Evolutionary conservation across 768 basidiomycete species (phyloP).

Genomic region (Amanita thiersii): DNA sequence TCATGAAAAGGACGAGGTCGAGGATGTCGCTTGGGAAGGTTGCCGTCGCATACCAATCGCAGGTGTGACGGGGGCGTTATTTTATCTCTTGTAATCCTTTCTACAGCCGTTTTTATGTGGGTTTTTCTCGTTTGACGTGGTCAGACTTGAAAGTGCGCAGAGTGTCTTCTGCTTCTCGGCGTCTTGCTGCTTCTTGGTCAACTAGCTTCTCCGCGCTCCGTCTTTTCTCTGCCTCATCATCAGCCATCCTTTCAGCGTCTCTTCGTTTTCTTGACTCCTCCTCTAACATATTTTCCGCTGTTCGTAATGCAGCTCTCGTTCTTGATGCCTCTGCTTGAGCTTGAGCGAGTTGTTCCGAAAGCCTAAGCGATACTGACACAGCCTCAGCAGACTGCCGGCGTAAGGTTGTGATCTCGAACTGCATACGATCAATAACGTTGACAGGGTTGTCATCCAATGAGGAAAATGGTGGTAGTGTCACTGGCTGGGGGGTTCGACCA

Average conservation of each 20-base stretch:
- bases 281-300: constrained; percentile 50
- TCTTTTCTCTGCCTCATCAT: constrained; percentile 40
- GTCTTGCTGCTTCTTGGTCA: constrained; percentile 13
- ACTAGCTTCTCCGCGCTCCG: constrained; percentile 41
- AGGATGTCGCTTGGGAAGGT: background rate
- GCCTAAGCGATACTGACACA: constrained; percentile 50
- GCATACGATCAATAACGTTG: constrained; percentile 50
- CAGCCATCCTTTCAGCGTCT: constrained; percentile 46
- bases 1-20: background rate
- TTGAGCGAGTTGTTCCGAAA: constrained; percentile 65
- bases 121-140: background rate
- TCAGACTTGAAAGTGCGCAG: constrained; percentile 12
- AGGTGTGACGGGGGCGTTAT: too few relatives aligned
- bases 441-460: constrained; percentile 28
- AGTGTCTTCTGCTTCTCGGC: constrained; percentile 20
- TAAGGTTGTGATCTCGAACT: constrained; percentile 55
- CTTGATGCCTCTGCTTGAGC: constrained; percentile 54
- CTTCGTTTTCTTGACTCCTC: constrained; percentile 50
- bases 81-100: too few relatives aligned
- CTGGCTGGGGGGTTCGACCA: constrained; percentile 20
- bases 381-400: constrained; percentile 65
- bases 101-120: too few relatives aligned
- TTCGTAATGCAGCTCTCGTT: constrained; percentile 44
- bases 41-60: too few relatives aligned
- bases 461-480: constrained; percentile 36